Evolutionary conservation across 2,329 filamentous ascomycete genomes (phyloP).

Genomic region (Penicillium polonicum): DNA sequence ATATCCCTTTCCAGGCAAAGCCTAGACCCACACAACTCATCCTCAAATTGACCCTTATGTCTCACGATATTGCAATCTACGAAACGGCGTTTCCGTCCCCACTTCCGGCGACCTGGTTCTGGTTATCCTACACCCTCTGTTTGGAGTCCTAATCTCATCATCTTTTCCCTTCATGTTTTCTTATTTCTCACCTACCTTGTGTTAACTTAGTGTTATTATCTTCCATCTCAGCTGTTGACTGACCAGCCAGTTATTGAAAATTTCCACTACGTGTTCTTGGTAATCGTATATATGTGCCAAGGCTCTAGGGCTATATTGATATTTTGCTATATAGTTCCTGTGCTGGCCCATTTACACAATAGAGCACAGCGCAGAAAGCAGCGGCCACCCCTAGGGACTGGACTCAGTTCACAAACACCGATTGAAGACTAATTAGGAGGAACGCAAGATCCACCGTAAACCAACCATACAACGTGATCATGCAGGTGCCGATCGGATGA

Average conservation of each 20-base stretch:
- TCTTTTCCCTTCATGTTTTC: slow-evolving; percentile 8
- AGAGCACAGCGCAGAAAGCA: not conserved
- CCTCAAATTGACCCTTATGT: slow-evolving; percentile 25
- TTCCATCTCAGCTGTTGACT: not conserved
- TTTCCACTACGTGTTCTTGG: not conserved
- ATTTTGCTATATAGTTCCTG: not conserved
- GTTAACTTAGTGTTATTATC: slow-evolving; percentile 6
- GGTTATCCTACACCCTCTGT: not conserved
- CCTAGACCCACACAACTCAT: slow-evolving; percentile 1
- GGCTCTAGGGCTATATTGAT: not conserved
- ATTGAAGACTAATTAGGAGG: not conserved
- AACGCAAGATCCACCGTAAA: not conserved
- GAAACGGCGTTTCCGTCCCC: slow-evolving; percentile 23
- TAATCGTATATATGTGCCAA: not conserved
- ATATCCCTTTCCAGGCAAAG: slow-evolving; percentile 10
- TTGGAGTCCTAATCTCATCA: slow-evolving; percentile 6
- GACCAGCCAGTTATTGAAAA: not conserved
- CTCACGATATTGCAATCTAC: slow-evolving; percentile 25
- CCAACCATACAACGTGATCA: not conserved
- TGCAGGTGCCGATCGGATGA: not conserved
- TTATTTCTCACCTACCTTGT: slow-evolving; percentile 11
- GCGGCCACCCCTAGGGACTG: not conserved
- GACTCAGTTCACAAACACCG: not conserved
- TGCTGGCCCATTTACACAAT: not conserved
- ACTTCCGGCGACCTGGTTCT: slow-evolving; percentile 15